These are phyloP conservation scores for Ceratobasidium sp. DNA, from an alignment of 1,284 basidiomycete genomes.

Conservation along the genomic window DNA sequence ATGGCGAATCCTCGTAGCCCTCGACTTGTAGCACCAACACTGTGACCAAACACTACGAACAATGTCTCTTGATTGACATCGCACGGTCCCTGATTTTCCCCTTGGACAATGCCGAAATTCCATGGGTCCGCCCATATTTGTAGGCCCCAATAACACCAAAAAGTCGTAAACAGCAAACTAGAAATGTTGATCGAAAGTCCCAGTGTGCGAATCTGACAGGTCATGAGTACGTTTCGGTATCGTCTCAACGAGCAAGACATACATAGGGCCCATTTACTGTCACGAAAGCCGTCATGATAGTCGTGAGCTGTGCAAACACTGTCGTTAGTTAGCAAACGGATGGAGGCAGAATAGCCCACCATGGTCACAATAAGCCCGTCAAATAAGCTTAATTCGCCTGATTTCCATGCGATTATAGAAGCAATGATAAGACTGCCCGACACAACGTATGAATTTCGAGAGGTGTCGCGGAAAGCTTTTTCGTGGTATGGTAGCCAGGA, in stretches of 20 bases:
- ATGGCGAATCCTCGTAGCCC: conserved; percentile 33
- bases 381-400: conserved; percentile 6
- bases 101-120: conserved; percentile 4
- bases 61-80: not conserved
- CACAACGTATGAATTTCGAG: conserved; percentile 29
- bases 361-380: conserved; percentile 17
- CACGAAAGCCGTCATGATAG: conserved; percentile 35
- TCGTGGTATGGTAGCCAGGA: conserved; percentile 29
- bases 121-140: conserved; percentile 26
- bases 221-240: not conserved
- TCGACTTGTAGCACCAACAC: not conserved
- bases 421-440: conserved; percentile 30
- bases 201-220: not conserved
- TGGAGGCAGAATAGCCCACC: not conserved
- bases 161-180: conserved; percentile 25
- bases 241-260: not conserved
- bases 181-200: conserved; percentile 27
- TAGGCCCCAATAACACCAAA: conserved; percentile 37
- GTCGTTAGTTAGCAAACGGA: not conserved
- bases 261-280: conserved; percentile 31
- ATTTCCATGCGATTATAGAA: conserved; percentile 18
- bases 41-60: conserved; percentile 31
- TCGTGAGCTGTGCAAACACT: conserved; percentile 15
- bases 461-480: conserved; percentile 33
- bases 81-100: not conserved